phyloP scores from a whole-genome alignment of 2,329 filamentous ascomycete genomes.

The Chalaropsis thielavioides region DNA sequence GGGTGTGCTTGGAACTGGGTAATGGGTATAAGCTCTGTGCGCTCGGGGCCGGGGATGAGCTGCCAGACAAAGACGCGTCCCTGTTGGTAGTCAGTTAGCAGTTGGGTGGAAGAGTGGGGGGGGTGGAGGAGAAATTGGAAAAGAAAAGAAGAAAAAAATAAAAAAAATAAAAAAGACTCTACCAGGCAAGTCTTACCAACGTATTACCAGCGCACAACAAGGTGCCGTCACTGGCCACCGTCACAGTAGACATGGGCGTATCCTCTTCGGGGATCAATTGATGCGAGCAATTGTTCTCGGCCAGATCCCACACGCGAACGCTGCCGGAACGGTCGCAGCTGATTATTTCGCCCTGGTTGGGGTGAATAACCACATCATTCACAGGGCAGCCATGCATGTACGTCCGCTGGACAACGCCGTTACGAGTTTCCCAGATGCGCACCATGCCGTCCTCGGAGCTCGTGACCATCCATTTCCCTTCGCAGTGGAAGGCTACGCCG shows the following conservation, averaged over 20 bases:
- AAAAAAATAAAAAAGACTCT: constrained; percentile 9
- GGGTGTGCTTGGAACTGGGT: constrained; percentile 83
- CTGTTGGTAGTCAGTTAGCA: too few relatives aligned
- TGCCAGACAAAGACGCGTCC: constrained; percentile 97
- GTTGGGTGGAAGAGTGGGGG: neutral
- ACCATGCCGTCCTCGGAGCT: constrained; percentile 93
- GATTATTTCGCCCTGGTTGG: constrained; percentile 95
- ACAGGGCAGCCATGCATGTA: constrained; percentile 81
- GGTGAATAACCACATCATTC: constrained; percentile 98
- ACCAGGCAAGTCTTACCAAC: too few relatives aligned
- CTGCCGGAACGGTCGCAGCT: constrained; percentile 88
- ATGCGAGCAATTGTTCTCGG: constrained; percentile 93
- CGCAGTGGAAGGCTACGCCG: constrained; percentile 92
- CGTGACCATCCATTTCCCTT: constrained; percentile 99
- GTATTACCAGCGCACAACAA: constrained; percentile 91
- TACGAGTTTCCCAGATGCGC: constrained; percentile 91
- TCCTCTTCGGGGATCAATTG: constrained; percentile 94
- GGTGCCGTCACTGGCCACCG: constrained; percentile 85
- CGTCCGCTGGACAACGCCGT: constrained; percentile 74
- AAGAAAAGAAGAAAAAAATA: neutral
- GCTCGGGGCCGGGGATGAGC: constrained; percentile 68
- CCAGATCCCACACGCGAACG: constrained; percentile 89
- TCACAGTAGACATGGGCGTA: constrained; percentile 83
- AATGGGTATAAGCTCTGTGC: constrained; percentile 71
- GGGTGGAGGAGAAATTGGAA: neutral